Percentiles rank a stretch among this genome's conserved stretches.
Evolutionary conservation across 2,329 filamentous ascomycete species (phyloP).

Genomic region (Blumeria hordei): DNA sequence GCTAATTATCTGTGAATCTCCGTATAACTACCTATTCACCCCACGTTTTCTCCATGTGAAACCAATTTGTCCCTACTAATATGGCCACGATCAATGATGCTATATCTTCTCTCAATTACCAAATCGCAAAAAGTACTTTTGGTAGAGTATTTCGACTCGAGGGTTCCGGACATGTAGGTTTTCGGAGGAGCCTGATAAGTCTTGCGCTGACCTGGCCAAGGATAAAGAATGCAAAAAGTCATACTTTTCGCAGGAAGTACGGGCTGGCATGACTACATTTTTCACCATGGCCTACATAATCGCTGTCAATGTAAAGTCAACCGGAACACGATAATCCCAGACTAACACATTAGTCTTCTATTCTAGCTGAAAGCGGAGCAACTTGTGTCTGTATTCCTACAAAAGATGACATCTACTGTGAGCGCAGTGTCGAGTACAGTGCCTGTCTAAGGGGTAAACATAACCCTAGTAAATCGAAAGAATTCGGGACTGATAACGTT

Average conservation of each 20-base stretch:
- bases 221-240: conserved; percentile 41
- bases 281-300: conserved; percentile 21
- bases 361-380: conserved; percentile 53
- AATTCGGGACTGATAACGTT: conserved; percentile 1
- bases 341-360: conserved; percentile 31
- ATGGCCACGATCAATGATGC: conserved; percentile 5
- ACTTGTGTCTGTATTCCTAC: conserved; percentile 37
- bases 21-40: conserved; percentile 4
- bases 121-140: conserved; percentile 15
- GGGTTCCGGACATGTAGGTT: conserved; percentile 37
- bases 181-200: neutral
- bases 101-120: conserved; percentile 4
- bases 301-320: conserved; percentile 6
- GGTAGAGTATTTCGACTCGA: conserved; percentile 40
- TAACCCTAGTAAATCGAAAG: neutral
- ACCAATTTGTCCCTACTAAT: conserved; percentile 1
- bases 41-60: conserved; percentile 8
- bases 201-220: conserved; percentile 17
- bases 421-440: conserved; percentile 18
- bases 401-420: conserved; percentile 9
- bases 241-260: conserved; percentile 51
- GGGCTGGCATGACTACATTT: conserved; percentile 53
- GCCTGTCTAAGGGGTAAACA: conserved; percentile 18
- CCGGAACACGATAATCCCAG: neutral
- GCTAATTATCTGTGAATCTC: neutral